Evolutionary conservation across 1,284 basidiomycete species (phyloP).

Genomic region (Ceraceosorus guamensis): DNA sequence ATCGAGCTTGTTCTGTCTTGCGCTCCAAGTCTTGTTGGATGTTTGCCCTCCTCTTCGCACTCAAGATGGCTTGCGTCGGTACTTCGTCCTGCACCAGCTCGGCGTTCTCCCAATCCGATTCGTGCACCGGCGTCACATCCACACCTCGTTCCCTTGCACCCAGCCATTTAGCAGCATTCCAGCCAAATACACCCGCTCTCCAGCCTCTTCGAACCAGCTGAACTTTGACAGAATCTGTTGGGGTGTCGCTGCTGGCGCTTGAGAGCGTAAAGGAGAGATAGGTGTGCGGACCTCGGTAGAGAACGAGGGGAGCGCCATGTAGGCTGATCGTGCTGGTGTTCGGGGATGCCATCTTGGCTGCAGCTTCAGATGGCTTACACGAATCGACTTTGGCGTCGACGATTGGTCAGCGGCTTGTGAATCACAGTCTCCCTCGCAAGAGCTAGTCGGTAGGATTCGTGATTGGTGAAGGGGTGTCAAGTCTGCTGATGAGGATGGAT

Average conservation of each 20-base stretch:
- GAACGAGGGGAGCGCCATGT: constrained; percentile 24
- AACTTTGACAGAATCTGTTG: too few species aligned
- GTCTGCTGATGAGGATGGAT: too few species aligned
- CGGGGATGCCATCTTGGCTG: too few species aligned
- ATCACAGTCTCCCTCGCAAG: too few species aligned
- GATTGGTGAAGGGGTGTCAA: too few species aligned
- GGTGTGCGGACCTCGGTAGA: constrained; percentile 33
- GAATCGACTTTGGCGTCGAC: too few species aligned
- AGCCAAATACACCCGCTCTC: constrained; percentile 32
- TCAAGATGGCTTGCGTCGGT: constrained; percentile 16
- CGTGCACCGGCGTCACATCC: constrained; percentile 9
- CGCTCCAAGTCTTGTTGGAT: background rate
- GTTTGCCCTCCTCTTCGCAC: background rate
- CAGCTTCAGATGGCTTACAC: too few species aligned
- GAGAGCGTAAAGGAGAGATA: constrained; percentile 22
- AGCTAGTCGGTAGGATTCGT: too few species aligned
- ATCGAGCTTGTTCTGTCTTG: constrained; percentile 8
- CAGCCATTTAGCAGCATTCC: constrained; percentile 24
- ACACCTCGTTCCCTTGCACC: constrained; percentile 23
- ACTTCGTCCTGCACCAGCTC: too few species aligned
- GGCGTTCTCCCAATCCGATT: background rate
- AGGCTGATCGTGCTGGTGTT: constrained; percentile 26
- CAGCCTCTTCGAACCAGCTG: constrained; percentile 31
- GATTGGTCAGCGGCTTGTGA: too few species aligned
- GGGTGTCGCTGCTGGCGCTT: constrained; percentile 11